Evolutionary conservation across 352 stramenopile species (phyloP), one percentile per base, ranked within the genome.

Genomic region (Pythium phragmitis): DNA sequence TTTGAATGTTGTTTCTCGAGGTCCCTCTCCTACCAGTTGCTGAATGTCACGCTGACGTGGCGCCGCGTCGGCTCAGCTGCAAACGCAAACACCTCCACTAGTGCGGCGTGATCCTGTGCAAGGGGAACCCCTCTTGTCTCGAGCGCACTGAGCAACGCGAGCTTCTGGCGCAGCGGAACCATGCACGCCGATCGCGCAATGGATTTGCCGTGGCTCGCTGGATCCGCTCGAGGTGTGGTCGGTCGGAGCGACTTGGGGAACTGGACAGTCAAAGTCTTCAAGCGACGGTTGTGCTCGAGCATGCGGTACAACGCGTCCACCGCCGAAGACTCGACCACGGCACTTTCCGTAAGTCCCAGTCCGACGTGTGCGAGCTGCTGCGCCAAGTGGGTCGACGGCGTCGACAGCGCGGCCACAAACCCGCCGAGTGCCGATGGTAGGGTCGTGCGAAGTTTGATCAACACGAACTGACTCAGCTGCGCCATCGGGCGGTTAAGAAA

Each of bases 391-490:
- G 7, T 23, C 33, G 50, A 30, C 1, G 50, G 50, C 50, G 50
- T 33, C 50, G 50, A 39, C 30, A 57, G 33, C 6, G 50, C 50
- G n/a, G 50, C 50, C 7, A 57, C n/a, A 19, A 57, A 45, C 4
- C 11, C 16, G 26, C 46, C 34, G 5, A 21, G 12, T 11, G 30
- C 30, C 7, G 5, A 12, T 7, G 50, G 7, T 3, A 1, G 5
- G 4, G n/a, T 43, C 26, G 33, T 9, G 5, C 34, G 50, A 39
- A 57, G 13, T 7, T 28, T 16, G 50, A 28, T 45, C 7, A 57
- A 19, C 6, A 42, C 37, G 11, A 57, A 19, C n/a, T 57, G 30
- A 7, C 9, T 28, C 23, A 45, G 50, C 50, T 16, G 1, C 23
- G 49, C 39, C 4, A 2, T 21, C 13, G 26, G 13, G 30, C 30